Conservation (phyloP, 2,329 filamentous ascomycete species). For the Tolypocladium inflatum region DNA sequence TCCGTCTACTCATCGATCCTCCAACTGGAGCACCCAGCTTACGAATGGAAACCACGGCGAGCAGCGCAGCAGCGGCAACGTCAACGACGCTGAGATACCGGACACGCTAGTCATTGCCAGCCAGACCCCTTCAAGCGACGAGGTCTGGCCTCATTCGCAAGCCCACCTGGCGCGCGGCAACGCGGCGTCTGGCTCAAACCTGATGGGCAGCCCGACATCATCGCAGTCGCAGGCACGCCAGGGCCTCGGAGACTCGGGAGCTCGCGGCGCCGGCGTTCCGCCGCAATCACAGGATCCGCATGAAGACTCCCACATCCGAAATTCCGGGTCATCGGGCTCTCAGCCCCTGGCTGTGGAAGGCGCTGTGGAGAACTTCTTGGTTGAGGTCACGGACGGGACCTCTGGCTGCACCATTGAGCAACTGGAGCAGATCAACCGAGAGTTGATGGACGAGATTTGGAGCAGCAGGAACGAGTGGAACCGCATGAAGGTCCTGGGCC, state of each 20-base stretch:
- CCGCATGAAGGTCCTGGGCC: slow-evolving; percentile 58
- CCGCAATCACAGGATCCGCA: slow-evolving; percentile 23
- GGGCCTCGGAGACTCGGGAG: slow-evolving; percentile 15
- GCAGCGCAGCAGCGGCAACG: slow-evolving; percentile 23
- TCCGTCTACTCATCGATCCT: slow-evolving; percentile 53
- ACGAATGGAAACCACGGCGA: slow-evolving; percentile 55
- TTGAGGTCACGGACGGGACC: slow-evolving; percentile 55
- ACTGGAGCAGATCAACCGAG: slow-evolving; percentile 84
- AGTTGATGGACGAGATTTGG: slow-evolving; percentile 89
- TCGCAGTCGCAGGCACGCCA: slow-evolving; percentile 22
- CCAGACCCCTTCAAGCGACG: slow-evolving; percentile 41
- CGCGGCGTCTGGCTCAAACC: slow-evolving; percentile 13
- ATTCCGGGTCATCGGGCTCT: slow-evolving; percentile 28
- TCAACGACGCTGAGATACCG: slow-evolving; percentile 33
- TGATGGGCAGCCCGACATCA: slow-evolving; percentile 26
- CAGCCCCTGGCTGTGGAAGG: slow-evolving; percentile 35
- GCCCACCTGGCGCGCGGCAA: slow-evolving; percentile 36
- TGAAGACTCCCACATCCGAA: slow-evolving; percentile 10
- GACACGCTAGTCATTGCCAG: slow-evolving; percentile 42
- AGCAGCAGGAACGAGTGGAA: slow-evolving; percentile 71
- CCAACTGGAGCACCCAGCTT: slow-evolving; percentile 59
- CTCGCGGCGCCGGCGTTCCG: slow-evolving; percentile 22
- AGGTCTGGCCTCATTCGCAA: slow-evolving; percentile 50
- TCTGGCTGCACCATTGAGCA: slow-evolving; percentile 84
- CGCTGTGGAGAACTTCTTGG: slow-evolving; percentile 48